Percentiles rank a stretch among this genome's conserved stretches.
phyloP scores from a whole-genome alignment of 768 basidiomycete species.

The Lyophyllum shimeji region DNA sequence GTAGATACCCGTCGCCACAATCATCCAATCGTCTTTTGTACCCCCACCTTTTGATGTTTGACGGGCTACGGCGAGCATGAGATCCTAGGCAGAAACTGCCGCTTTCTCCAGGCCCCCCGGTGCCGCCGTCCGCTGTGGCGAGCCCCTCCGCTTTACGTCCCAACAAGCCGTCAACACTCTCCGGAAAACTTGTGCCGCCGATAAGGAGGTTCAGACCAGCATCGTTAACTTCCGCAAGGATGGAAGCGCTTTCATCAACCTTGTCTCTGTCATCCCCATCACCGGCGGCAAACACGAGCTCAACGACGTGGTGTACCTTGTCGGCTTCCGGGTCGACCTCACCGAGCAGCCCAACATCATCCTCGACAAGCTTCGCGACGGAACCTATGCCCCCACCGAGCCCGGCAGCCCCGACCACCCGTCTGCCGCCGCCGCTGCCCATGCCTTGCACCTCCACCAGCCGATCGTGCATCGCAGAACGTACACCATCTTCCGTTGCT shows the following conservation, averaged over 20 bases:
- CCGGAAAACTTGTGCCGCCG: constrained; percentile 59
- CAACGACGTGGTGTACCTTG: constrained; percentile 78
- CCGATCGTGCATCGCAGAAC: constrained; percentile 40
- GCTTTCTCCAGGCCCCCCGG: constrained; percentile 87
- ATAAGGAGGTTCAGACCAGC: constrained; percentile 87
- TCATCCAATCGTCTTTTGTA: constrained; percentile 87
- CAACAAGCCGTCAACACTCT: constrained; percentile 63
- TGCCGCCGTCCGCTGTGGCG: constrained; percentile 34
- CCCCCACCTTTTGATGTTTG: constrained; percentile 75
- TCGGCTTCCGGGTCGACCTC: constrained; percentile 96
- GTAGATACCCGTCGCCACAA: constrained; percentile 83
- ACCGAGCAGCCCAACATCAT: constrained; percentile 85
- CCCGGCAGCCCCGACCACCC: not conserved
- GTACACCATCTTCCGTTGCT: constrained; percentile 48
- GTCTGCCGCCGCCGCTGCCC: not conserved
- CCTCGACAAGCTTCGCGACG: constrained; percentile 74
- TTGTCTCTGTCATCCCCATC: constrained; percentile 89
- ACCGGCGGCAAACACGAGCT: constrained; percentile 48
- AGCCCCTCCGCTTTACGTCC: constrained; percentile 54
- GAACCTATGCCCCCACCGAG: constrained; percentile 62
- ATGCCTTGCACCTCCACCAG: constrained; percentile 26
- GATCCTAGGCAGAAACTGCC: constrained; percentile 87
- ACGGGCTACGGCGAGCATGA: constrained; percentile 77
- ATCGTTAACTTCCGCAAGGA: constrained; percentile 89
- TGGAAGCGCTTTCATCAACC: constrained; percentile 85